Evolutionary conservation across 192 early-diverging fungal genomes (phyloP), one percentile per base, ranked within the genome.

Genomic region (Allomyces javanicus): DNA sequence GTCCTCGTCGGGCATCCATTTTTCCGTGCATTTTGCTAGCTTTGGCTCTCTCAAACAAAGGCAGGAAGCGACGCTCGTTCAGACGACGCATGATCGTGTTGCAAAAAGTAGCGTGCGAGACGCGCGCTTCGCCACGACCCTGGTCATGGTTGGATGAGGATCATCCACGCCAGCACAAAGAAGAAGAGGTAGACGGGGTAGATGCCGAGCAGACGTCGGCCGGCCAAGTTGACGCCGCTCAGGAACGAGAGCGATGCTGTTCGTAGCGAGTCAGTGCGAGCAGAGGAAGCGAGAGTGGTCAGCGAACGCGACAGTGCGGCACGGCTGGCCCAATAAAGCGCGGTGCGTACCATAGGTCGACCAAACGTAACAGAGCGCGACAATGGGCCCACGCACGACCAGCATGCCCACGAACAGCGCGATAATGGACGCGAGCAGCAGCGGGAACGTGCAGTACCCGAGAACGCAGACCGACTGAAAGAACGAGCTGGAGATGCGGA

Each of bases 171-270:
- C 72, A 98, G 92, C 70, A 89, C 78, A 65, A 95, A 90, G 74
- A 94, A 98, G 69, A 98, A 98, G 67, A 98, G 75, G 67, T 87
- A 89, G 24, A 98, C 85, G 61, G 96, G 96, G 72, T 96, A 98
- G 33, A 96, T 81, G 12, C 90, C 94, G 61, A 98, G 77, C 62
- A 86, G 71, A 10, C 90, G 81, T 25, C 92, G 80, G 73, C 96
- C 90, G 25, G 84, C 82, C 45, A 98, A 79, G 75, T 91, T 86
- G 7, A 87, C 87, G 55, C 90, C 88, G 4, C 87, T 84, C 33
- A 98, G 73, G 72, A 98, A 98, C n/a, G 87, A 87, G 25, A 98
- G 69, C 0, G 96, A 89, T 1, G 96, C 96, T 88, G 68, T 58
- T 58, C 50, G 61, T 44, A 23, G 23, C 62, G 63, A 10, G 7